Evolutionary conservation across 306 rosid species (phyloP).

Genomic region (Trifolium dubium): DNA sequence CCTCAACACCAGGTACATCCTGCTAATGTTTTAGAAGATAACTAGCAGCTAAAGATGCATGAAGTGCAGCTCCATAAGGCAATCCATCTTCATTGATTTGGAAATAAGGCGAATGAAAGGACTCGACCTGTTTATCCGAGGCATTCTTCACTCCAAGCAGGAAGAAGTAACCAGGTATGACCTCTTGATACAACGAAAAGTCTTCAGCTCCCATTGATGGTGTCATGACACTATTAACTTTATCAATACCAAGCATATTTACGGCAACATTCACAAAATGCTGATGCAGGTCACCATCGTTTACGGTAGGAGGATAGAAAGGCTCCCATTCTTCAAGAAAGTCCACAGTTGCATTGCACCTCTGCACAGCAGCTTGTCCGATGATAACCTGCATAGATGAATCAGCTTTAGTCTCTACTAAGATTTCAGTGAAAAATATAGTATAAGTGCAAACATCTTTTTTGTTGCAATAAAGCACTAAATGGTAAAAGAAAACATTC

Average conservation of each 20-base stretch:
- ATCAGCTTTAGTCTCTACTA: constrained; percentile 5
- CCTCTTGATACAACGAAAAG: constrained; percentile 81
- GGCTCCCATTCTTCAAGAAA: constrained; percentile 52
- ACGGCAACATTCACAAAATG: constrained; percentile 62
- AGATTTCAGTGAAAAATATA: neutral
- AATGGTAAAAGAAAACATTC: too few species aligned
- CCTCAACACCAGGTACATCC: too few species aligned
- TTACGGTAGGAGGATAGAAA: constrained; percentile 66
- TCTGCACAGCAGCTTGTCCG: constrained; percentile 84
- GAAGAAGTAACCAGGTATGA: constrained; percentile 74
- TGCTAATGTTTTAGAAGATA: constrained; percentile 57
- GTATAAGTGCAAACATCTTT: too few species aligned
- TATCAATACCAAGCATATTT: constrained; percentile 61
- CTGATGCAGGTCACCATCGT: constrained; percentile 58
- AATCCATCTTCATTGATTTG: constrained; percentile 71
- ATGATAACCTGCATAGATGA: constrained; percentile 59
- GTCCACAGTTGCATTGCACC: constrained; percentile 79
- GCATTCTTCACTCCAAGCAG: constrained; percentile 58
- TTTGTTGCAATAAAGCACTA: too few species aligned
- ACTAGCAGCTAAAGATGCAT: constrained; percentile 73
- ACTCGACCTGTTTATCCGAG: constrained; percentile 37
- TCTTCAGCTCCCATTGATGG: constrained; percentile 77
- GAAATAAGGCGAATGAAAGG: constrained; percentile 67
- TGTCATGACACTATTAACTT: constrained; percentile 49
- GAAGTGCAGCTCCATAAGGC: constrained; percentile 88